Conservation (phyloP, 2,329 filamentous ascomycete species). For the Pseudogymnoascus sp. region DNA sequence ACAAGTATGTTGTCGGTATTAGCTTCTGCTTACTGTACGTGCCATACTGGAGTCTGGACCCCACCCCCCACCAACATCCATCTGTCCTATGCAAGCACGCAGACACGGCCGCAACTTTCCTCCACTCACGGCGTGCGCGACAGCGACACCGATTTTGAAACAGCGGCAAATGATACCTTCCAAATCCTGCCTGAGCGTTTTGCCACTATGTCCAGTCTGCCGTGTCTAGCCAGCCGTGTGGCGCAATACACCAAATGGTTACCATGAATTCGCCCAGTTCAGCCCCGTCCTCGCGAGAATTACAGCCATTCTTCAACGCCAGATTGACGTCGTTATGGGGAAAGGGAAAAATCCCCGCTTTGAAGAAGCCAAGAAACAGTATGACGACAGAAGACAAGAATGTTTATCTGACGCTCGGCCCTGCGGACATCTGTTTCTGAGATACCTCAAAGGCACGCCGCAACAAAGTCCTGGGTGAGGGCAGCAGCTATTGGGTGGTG, state of each 20-base stretch:
- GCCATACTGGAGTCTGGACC: neutral
- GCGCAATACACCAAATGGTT: neutral
- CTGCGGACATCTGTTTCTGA: neutral
- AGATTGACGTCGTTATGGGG: no score
- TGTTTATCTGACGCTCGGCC: neutral
- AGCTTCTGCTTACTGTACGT: slow-evolving; percentile 2
- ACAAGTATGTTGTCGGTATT: neutral
- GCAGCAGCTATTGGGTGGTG: neutral
- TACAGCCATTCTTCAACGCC: neutral
- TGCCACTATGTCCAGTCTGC: neutral
- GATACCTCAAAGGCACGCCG: neutral
- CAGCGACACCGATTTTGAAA: neutral
- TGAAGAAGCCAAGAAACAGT: neutral
- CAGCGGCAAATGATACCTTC: neutral
- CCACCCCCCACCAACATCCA: neutral
- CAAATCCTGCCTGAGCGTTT: neutral
- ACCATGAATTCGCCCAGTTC: neutral
- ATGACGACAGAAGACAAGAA: neutral
- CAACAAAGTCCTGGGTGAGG: neutral
- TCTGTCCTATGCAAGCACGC: neutral
- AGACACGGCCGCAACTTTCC: neutral
- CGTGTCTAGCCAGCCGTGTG: neutral
- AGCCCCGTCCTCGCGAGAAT: neutral
- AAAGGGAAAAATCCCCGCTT: neutral
- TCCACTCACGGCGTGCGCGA: slow-evolving; percentile 6